Conservation (phyloP, 208 protist genomes). For the Trichomonas vaginalis region DNA sequence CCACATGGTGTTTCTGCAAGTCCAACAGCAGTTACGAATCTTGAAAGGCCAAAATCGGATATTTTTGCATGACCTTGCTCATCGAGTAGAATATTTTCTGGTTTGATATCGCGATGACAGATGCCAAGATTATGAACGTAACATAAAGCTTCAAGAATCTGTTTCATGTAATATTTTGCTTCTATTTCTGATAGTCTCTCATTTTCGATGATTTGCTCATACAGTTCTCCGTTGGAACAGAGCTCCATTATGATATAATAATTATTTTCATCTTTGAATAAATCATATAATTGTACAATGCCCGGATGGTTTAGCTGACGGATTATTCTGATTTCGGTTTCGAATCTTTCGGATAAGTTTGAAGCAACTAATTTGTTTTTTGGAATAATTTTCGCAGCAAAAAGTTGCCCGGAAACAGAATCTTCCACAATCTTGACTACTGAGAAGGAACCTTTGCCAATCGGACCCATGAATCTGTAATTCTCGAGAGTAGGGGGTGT, state of each 20-base stretch:
- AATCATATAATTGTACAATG: not conserved
- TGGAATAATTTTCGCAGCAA: not conserved
- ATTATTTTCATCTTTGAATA: not conserved
- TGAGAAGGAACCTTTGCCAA: not conserved
- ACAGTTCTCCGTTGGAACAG: not conserved
- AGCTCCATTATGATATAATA: not conserved
- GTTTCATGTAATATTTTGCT: not conserved
- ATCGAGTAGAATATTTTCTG: not conserved
- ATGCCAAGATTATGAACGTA: not conserved
- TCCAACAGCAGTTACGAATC: not conserved
- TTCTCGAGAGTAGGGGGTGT: not conserved
- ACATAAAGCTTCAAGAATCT: not conserved
- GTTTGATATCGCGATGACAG: not conserved
- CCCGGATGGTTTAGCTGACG: not conserved
- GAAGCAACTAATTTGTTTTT: not conserved
- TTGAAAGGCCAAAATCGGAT: not conserved
- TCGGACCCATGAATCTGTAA: not conserved
- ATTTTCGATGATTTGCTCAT: not conserved
- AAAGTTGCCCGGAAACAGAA: not conserved
- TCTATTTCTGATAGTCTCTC: not conserved
- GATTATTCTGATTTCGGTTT: not conserved
- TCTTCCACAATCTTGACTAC: not conserved
- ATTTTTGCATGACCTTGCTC: not conserved
- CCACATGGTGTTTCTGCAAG: not conserved
- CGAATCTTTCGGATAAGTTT: not conserved